Evolutionary conservation across 129 eudicot genomes (phyloP), one percentile per base, ranked within the genome.

Genomic region (Cynara cardunculus): DNA sequence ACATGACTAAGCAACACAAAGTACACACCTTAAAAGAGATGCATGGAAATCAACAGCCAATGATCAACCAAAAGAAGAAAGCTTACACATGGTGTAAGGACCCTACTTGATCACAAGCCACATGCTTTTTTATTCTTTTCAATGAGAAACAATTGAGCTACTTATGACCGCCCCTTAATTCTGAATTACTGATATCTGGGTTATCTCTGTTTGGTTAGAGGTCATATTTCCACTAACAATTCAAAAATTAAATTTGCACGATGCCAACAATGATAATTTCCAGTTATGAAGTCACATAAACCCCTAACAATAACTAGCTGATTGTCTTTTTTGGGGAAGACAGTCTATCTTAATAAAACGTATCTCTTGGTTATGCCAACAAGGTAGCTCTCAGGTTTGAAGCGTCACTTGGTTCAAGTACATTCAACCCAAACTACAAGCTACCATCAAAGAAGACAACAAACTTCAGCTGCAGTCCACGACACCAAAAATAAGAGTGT

Each of bases 21-120:
- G 49, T 59, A 75, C 71, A 75, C 46, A 75, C 49, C 28, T 53
- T 61, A 75, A 19, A 12, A 28, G 66, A 75, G 12, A 75, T 75
- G 76, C 61, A 72, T 22, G 22, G 7, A 39, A 35, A 72, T n/a
- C 7, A 7, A 32, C 53, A 72, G 59, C n/a, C 61, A 72, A 72
- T 37, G 27, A 72, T 59, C 24, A 75, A 74, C 71, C 79, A 30
- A 59, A 75, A 27, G 28, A 75, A 69, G 79, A 59, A 75, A 75
- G 49, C 30, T 56, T 31, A 75, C 71, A 75, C 53, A 75, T 59
- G 30, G 19, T 24, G 19, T 72, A 39, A 37, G 76, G 61, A 59
- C 79, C 69, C 70, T 59, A 56, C 49, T 27, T 56, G 49, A 75
- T 30, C 71, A 75, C 62, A 19, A 11, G 65, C 78, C 78, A 18